phyloP scores from a whole-genome alignment of 352 stramenopile genomes.

The Globisporangium sylvaticum region DNA sequence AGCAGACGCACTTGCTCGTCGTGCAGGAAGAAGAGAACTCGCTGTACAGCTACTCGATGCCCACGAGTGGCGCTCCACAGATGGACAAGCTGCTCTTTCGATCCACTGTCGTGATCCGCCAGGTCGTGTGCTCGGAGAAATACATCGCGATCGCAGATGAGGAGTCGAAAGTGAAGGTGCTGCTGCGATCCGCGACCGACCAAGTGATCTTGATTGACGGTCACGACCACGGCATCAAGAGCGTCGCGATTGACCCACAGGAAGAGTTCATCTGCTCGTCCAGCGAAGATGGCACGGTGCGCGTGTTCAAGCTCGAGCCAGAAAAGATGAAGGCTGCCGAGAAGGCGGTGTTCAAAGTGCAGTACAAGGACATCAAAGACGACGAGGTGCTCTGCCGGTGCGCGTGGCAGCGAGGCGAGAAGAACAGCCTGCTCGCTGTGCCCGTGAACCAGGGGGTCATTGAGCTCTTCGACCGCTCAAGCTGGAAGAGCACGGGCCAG shows the following conservation, averaged over 20 bases:
- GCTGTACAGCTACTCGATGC: constrained; percentile 68
- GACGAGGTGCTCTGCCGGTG: constrained; percentile 65
- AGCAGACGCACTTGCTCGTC: constrained; percentile 64
- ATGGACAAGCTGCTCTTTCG: constrained; percentile 60
- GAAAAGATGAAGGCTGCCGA: constrained; percentile 34
- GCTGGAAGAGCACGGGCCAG: constrained; percentile 37
- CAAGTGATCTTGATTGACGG: constrained; percentile 61
- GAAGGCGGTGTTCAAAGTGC: constrained; percentile 46
- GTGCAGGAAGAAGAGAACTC: constrained; percentile 69
- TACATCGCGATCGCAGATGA: constrained; percentile 75
- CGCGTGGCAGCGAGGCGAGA: constrained; percentile 47
- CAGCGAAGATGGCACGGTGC: constrained; percentile 66
- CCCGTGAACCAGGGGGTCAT: constrained; percentile 64
- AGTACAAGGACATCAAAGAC: constrained; percentile 52
- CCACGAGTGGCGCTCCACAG: constrained; percentile 31
- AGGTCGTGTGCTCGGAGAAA: constrained; percentile 54
- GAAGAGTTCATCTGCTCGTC: constrained; percentile 65
- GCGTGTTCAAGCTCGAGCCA: constrained; percentile 58
- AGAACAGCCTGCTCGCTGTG: constrained; percentile 42
- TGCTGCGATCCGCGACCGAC: constrained; percentile 49
- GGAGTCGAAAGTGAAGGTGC: constrained; percentile 65
- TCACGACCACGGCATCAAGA: constrained; percentile 67
- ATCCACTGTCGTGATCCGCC: constrained; percentile 69
- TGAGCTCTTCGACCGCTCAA: constrained; percentile 49
- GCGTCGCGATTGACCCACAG: constrained; percentile 54